phyloP scores from a whole-genome alignment of 2,329 filamentous ascomycete species.

The Fusarium graminum region DNA sequence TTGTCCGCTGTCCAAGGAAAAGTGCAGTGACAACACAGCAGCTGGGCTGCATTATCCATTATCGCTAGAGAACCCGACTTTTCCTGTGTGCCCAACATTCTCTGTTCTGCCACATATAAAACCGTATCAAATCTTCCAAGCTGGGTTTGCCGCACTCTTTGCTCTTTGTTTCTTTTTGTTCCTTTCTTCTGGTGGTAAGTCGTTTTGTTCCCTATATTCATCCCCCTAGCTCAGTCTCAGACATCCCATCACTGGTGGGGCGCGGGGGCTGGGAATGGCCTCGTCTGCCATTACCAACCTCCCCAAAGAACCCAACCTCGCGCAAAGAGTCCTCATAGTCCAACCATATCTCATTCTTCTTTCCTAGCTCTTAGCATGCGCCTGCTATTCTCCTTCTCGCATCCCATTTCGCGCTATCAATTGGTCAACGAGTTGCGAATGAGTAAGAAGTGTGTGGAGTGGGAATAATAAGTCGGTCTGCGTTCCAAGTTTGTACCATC shows the following conservation, averaged over 20 bases:
- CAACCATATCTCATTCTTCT: conserved; percentile 52
- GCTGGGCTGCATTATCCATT: conserved; percentile 26
- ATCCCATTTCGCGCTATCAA: conserved; percentile 52
- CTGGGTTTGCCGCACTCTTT: conserved; percentile 1
- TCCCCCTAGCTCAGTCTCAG: conserved; percentile 14
- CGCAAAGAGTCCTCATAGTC: conserved; percentile 46
- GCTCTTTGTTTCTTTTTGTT: conserved; percentile 9
- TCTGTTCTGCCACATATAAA: conserved; percentile 14
- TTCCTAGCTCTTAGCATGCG: conserved; percentile 50
- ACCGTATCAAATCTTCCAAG: conserved; percentile 2
- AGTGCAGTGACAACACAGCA: conserved; percentile 41
- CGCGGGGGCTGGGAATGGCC: conserved; percentile 46
- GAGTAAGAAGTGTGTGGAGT: conserved; percentile 51
- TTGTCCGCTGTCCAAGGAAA: conserved; percentile 23
- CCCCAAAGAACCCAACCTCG: conserved; percentile 49
- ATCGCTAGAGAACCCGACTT: conserved; percentile 32
- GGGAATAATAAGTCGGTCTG: conserved; percentile 45
- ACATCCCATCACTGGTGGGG: conserved; percentile 41
- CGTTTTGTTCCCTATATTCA: conserved; percentile 15
- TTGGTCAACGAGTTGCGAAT: conserved; percentile 50
- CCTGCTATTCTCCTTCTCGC: conserved; percentile 45
- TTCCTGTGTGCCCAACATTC: conserved; percentile 31
- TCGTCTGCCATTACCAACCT: conserved; percentile 43
- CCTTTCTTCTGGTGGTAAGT: conserved; percentile 32
- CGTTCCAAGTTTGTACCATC: conserved; percentile 39